Conservation (phyloP, 805 yeast species). For the Torulaspora franciscae region DNA sequence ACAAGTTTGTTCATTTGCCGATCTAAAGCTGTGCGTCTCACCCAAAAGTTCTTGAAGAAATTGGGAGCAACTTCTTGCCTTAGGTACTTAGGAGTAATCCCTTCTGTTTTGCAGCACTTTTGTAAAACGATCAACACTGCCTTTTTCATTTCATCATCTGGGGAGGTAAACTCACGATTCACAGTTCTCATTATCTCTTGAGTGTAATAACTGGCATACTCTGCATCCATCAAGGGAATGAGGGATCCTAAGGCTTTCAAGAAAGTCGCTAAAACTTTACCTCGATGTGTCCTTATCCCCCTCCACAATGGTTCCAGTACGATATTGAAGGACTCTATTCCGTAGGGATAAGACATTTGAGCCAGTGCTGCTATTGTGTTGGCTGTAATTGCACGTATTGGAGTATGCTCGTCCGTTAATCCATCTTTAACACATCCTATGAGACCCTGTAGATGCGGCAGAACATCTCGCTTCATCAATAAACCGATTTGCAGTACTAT, state of each 20-base stretch:
- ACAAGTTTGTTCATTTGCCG: slow-evolving; percentile 53
- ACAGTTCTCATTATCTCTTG: slow-evolving; percentile 65
- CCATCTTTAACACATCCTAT: slow-evolving; percentile 57
- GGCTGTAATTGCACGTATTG: slow-evolving; percentile 67
- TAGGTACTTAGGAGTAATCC: slow-evolving; percentile 48
- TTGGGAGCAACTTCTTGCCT: slow-evolving; percentile 50
- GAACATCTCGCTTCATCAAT: slow-evolving; percentile 60
- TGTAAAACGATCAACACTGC: slow-evolving; percentile 65
- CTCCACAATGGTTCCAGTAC: slow-evolving; percentile 74
- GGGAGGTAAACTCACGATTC: slow-evolving; percentile 66
- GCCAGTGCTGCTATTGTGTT: slow-evolving; percentile 70
- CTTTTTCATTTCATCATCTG: slow-evolving; percentile 83
- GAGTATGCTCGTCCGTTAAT: slow-evolving; percentile 60
- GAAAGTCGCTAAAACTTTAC: slow-evolving; percentile 70
- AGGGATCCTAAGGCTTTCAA: slow-evolving; percentile 72
- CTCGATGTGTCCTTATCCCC: slow-evolving; percentile 73
- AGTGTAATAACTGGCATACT: slow-evolving; percentile 73
- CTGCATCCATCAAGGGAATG: slow-evolving; percentile 82
- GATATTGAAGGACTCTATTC: slow-evolving; percentile 78
- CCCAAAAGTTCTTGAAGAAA: slow-evolving; percentile 75
- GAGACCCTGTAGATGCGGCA: slow-evolving; percentile 67
- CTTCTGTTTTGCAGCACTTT: slow-evolving; percentile 58
- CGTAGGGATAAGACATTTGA: slow-evolving; percentile 78
- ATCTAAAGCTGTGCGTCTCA: slow-evolving; percentile 72
- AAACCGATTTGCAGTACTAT: slow-evolving; percentile 72